Evolutionary conservation across 768 basidiomycete genomes (phyloP), one percentile per base, ranked within the genome.

Genomic region (Auriscalpium orientale): DNA sequence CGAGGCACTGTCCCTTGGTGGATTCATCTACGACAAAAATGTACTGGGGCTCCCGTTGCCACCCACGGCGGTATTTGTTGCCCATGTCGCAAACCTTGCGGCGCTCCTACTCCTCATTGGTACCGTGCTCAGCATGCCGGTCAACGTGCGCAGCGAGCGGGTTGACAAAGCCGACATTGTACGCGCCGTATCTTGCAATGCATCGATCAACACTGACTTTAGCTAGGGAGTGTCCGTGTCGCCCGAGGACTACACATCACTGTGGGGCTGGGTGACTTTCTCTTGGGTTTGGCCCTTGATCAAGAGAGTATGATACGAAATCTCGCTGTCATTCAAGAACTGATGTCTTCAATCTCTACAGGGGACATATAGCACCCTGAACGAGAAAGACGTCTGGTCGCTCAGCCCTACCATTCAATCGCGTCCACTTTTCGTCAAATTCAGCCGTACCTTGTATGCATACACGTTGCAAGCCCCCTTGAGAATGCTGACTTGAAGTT

Each of bases 211-310:
- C 38, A 40, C 16, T 40, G 38, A 9, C 38, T 9, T 9, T 40
- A 9, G 9, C 4, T 46, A 85, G 84, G 83, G 82, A 8, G 64
- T 65, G 16, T 69, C 75, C 4, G 69, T 84, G n/a, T 79, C 81
- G 2, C 86, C 83, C 0, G 90, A 92, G 65, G 89, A 91, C 61
- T 91, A 90, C 64, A 83, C 84, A 0, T 72, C 82, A 1, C 74
- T 92, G 13, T 81, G 79, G 72, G 78, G 79, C 38, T 90, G 89
- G 89, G 69, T 81, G 0, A 81, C 85, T 1, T 90, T 89, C 62
- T 71, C 64, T 38, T 91, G 89, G 87, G 74, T 90, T 34, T 76
- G 80, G 46, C 87, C 86, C 3, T 74, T 89, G 4, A 73, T 90
- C 47, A 68, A 70, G 63, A 75, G 74, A 2, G 76, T 80, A 58